Conservation (phyloP, 192 early-diverging fungal species). For the Neocallimastix lanati region DNA sequence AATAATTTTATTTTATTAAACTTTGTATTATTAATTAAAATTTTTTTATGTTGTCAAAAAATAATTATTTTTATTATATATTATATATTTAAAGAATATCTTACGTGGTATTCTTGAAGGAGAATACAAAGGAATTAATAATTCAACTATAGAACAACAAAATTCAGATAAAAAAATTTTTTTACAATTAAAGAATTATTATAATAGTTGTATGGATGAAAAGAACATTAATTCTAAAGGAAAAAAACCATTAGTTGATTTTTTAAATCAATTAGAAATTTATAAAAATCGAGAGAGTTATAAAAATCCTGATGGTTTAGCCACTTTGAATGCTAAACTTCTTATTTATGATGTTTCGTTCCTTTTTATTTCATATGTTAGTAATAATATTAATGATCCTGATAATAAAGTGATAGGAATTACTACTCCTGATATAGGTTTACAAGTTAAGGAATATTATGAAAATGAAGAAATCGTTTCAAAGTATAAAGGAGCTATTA, state of each 20-base stretch:
- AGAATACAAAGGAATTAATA: conserved; percentile 18
- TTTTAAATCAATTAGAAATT: neutral
- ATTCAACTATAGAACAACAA: too few relatives aligned
- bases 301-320: neutral
- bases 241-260: neutral
- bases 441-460: conserved; percentile 50
- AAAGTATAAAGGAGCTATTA: conserved; percentile 20
- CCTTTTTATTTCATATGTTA: conserved; percentile 24
- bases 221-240: conserved; percentile 2
- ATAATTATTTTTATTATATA: conserved; percentile 19
- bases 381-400: conserved; percentile 36
- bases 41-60: too few relatives aligned
- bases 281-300: neutral
- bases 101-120: conserved; percentile 9
- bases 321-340: too few relatives aligned
- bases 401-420: conserved; percentile 22
- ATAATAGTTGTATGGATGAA: conserved; percentile 32
- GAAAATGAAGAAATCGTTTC: conserved; percentile 17
- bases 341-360: neutral
- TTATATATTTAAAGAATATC: conserved; percentile 25
- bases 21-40: too few relatives aligned
- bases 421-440: conserved; percentile 20
- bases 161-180: conserved; percentile 39
- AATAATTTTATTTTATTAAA: too few relatives aligned
- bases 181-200: too few relatives aligned